Evolutionary conservation across 2,329 filamentous ascomycete genomes (phyloP), one percentile per base, ranked within the genome.

Genomic region (Macrophomina pseudophaseolina): DNA sequence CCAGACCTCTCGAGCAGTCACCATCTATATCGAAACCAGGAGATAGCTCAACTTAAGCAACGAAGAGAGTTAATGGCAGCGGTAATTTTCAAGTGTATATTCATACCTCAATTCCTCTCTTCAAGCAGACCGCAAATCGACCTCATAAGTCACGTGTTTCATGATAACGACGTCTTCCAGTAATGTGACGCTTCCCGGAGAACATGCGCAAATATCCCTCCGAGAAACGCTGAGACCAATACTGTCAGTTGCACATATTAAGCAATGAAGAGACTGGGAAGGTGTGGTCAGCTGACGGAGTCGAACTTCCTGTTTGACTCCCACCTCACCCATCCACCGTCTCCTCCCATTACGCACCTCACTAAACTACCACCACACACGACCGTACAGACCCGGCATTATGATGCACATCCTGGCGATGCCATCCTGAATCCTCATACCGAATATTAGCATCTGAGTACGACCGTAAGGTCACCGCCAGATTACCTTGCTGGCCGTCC

Each of bases 201-300:
- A 23, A 23, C 23, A 23, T 23, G 23, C 23, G 23, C 23, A 23
- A 23, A 23, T 23, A 3, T 23, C 23, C 23, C 23, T 3, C 23
- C 23, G 23, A 23, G 23, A 23, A 23, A 23, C 23, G 23, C 23
- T 23, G 23, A 23, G 23, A 23, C 1, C 23, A 23, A 23, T 23
- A 23, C 23, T 23, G 23, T 23, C 23, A 23, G 23, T 23, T 23
- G 23, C 3, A 23, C 23, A 23, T 23, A 23, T 23, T 3, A 23
- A 23, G 23, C 23, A 12, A 12, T 38, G 11, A 8, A 7, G 35
- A 4, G 7, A 38, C 11, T 38, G 2, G 35, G 18, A 2, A n/a
- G 44, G 9, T 35, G 5, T 30, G 35, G 44, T 62, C 58, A 62
- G 42, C 58, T 62, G 58, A 62, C 12, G 8, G 18, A 16, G n/a